phyloP scores from a whole-genome alignment of 768 basidiomycete genomes.

The Boletus barrowsii region DNA sequence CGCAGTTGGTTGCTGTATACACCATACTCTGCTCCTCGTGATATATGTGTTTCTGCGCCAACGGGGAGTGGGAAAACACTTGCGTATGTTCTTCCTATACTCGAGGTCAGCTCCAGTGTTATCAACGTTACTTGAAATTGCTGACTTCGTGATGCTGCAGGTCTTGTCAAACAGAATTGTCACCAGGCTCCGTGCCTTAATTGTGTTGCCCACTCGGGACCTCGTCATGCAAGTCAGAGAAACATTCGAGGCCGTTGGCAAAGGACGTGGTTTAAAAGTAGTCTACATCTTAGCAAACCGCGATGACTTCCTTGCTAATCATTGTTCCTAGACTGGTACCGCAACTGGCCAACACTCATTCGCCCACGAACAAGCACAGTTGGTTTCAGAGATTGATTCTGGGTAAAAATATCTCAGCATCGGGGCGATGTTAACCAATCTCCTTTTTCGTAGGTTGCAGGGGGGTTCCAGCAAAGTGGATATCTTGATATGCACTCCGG shows the following conservation, averaged over 20 bases:
- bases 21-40: constrained; percentile 64
- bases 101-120: constrained; percentile 56
- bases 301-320: background rate
- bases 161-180: constrained; percentile 69
- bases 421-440: background rate
- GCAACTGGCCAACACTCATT: constrained; percentile 96
- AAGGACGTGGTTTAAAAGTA: constrained; percentile 86
- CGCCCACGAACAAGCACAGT: constrained; percentile 79
- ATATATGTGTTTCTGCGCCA: constrained; percentile 93
- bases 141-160: constrained; percentile 35
- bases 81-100: constrained; percentile 90
- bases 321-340: constrained; percentile 53
- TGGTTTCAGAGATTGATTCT: constrained; percentile 59
- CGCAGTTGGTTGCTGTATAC: constrained; percentile 51
- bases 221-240: constrained; percentile 90
- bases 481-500: constrained; percentile 93
- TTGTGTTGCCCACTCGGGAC: constrained; percentile 93
- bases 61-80: constrained; percentile 98
- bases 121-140: background rate
- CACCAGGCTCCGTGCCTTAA: constrained; percentile 80
- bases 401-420: constrained; percentile 38
- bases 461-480: constrained; percentile 93
- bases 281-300: background rate
- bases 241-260: constrained; percentile 81
- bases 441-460: constrained; percentile 44